These are phyloP conservation scores for Colletotrichum navitas DNA, from an alignment of 2,329 filamentous ascomycete genomes.

Conservation along the genomic window DNA sequence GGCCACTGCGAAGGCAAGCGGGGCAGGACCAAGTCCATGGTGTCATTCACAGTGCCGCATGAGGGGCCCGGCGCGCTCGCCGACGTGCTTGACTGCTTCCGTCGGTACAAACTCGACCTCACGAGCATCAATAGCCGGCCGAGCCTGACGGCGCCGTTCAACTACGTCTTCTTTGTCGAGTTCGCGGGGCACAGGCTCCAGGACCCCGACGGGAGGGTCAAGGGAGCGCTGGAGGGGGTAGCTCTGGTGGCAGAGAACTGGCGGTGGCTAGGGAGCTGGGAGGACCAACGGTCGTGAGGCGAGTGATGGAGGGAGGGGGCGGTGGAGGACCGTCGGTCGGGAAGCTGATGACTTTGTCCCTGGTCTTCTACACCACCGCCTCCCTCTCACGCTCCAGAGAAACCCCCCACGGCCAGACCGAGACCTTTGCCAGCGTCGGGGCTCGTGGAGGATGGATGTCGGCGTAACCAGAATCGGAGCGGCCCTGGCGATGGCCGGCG, in stretches of 20 bases:
- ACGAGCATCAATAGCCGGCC: constrained; percentile 93
- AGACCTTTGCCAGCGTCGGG: background rate
- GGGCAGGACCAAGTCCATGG: constrained; percentile 73
- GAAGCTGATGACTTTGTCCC: background rate
- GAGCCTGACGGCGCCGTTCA: constrained; percentile 80
- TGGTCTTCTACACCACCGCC: background rate
- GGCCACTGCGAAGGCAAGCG: constrained; percentile 31
- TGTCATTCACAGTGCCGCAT: constrained; percentile 88
- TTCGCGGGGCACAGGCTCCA: constrained; percentile 74
- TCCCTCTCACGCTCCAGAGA: background rate
- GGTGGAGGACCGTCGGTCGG: background rate
- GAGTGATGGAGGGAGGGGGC: background rate
- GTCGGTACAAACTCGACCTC: constrained; percentile 78
- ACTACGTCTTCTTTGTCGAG: constrained; percentile 96
- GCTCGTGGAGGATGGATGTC: constrained; percentile 3
- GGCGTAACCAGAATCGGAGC: background rate
- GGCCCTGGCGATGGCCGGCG: constrained; percentile 19
- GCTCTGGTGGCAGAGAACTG: constrained; percentile 69
- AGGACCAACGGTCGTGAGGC: constrained; percentile 57
- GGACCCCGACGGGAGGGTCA: constrained; percentile 69
- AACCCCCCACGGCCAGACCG: background rate
- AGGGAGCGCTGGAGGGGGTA: constrained; percentile 71
- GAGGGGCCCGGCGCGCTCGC: constrained; percentile 84
- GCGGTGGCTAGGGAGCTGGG: constrained; percentile 80
- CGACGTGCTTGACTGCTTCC: constrained; percentile 84